Base-by-base conservation (phyloP, 2,329 filamentous ascomycete genomes). In the Claviceps humidiphila region DNA sequence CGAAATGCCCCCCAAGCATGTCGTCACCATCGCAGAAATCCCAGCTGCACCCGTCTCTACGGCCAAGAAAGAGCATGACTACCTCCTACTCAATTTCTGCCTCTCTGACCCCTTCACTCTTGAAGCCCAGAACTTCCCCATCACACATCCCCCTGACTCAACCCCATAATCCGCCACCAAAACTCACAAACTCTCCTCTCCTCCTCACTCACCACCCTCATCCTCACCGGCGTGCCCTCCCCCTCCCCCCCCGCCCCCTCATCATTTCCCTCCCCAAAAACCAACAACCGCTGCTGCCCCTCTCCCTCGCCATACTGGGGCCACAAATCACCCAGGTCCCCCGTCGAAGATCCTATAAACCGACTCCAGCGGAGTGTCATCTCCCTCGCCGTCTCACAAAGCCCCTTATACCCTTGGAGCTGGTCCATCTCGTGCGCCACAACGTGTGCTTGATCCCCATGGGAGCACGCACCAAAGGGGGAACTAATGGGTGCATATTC, bases 201-300 rank as follows among this genome's bases (percentile, higher is more conserved):
- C 54, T 68, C 67, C 4, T 61, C 63, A 22, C 68, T 76, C 66
- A 72, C 61, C 52, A 49, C 64, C 56, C 68, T 63, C 51, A 74
- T 64, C 51, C 70, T 60, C 0, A 72, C 75, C 1, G 74, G 66
- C 2, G 66, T 61, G 1, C 77, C 80, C 11, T 53, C 59, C 22
- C 60, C 61, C 38, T 51, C 49, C 55, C 72, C 58, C 55, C 68
- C 60, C 56, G 70, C 66, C 5, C 66, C 63, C 66, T 84, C 79
- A 57, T 81, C 71, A 58, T 84, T 84, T 2, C 77, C 80, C 41
- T 70, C 59, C 2, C 80, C 81, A 63, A 84, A 84, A 3, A 83
- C 69, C 59, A 80, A 66, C 41, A 78, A 58, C 54, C 56, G 58
- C 0, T 69, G 14, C 24, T 46, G 14, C n/a, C 8, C 39, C 3